Evolutionary conservation across 177 flowering plant genomes (phyloP), one percentile per base, ranked within the genome.

Genomic region (Vitis hybrid): DNA sequence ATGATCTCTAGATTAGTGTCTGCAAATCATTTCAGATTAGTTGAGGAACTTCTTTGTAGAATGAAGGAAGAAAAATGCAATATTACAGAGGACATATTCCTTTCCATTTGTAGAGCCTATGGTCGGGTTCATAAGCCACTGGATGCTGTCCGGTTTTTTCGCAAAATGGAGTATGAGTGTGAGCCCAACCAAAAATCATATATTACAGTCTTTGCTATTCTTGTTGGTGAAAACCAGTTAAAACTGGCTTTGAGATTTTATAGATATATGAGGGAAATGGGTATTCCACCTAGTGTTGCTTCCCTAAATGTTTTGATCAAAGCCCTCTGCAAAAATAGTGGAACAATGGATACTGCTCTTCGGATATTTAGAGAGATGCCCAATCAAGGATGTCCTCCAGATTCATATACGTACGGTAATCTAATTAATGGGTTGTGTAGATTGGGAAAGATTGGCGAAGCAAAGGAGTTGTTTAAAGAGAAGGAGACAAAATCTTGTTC

Each of bases 331-430:
- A 90, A 84, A 79, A 89, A 81, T 64, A 68, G 64, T 51, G 75
- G 74, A 30, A 87, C 90, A 15, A 72, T 90, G 69, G 84, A 85
- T 73, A 61, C 80, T 17, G 97, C 94, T 60, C 51, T 91, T 50
- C 62, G 23, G 59, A 82, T 89, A 56, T 93, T 90, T 55, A 75
- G 18, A 11, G 88, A 90, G 77, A 91, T 93, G 93, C 88, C 89
- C 1, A 75, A 72, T 59, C 82, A 68, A 52, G 97, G 91, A 54
- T 90, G 76, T 67, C 13, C 48, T 62, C 98, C 97, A 2, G 94
- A 93, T 86, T 82, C 89, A 14, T 91, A 88, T 75, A 93, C 98
- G 0, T 93, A 93, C 74, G 94, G 97, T 45, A 93, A 97, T 40
- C 50, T 93, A 76, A 88, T 93, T 55, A 89, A 81, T 78, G 98